Percentiles rank a stretch among this genome's conserved stretches.
phyloP scores from a whole-genome alignment of 1,284 basidiomycete genomes.

The Austroboletus novae-zelandiae region DNA sequence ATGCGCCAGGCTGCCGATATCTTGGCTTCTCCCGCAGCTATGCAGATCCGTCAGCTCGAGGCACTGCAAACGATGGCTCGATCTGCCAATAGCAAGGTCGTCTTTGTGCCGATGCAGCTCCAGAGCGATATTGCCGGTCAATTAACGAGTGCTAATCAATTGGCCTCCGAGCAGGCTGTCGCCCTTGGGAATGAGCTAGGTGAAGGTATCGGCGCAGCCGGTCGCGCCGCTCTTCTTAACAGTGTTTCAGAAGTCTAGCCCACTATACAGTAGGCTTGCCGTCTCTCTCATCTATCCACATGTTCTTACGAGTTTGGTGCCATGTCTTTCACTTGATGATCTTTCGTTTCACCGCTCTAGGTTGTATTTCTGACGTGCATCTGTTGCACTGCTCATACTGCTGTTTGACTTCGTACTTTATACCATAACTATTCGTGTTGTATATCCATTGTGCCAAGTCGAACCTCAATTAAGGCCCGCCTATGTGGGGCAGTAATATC shows the following conservation, averaged over 20 bases:
- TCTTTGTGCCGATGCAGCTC: slow-evolving; percentile 92
- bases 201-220: slow-evolving; percentile 42
- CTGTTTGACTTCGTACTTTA: slow-evolving; percentile 9
- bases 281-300: background rate
- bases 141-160: slow-evolving; percentile 31
- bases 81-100: slow-evolving; percentile 79
- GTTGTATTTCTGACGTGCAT: slow-evolving; percentile 17
- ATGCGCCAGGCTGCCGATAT: slow-evolving; percentile 95
- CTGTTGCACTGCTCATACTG: background rate
- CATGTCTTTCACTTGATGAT: background rate
- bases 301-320: background rate
- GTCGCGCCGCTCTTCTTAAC: slow-evolving; percentile 54
- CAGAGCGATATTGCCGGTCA: slow-evolving; percentile 69
- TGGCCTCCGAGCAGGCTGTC: slow-evolving; percentile 37
- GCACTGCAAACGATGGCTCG: slow-evolving; percentile 75
- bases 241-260: slow-evolving; percentile 43
- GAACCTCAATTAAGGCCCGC: slow-evolving; percentile 7
- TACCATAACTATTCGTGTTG: slow-evolving; percentile 12
- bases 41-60: slow-evolving; percentile 96
- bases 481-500: background rate
- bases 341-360: slow-evolving; percentile 1
- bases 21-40: slow-evolving; percentile 88
- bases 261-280: background rate
- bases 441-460: background rate
- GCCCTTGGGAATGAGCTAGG: slow-evolving; percentile 42